Percentiles rank a stretch among this genome's conserved stretches.
phyloP scores from a whole-genome alignment of 805 yeast species.

The Nakazawaea wyomingensis region DNA sequence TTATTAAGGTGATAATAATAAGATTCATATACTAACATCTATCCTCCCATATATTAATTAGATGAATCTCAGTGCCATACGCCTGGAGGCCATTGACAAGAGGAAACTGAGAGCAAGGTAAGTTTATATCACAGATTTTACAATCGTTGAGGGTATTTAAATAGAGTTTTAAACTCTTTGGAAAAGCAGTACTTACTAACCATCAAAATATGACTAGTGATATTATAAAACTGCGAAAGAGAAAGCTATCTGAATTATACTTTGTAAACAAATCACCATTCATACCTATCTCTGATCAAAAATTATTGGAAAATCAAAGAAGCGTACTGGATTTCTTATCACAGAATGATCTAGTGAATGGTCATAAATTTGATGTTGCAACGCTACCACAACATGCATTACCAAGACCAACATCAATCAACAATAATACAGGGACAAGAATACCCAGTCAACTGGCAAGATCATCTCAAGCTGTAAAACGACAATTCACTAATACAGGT shows the following conservation, averaged over 20 bases:
- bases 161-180: no score
- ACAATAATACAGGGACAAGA: no score
- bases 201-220: no score
- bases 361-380: constrained; percentile 31
- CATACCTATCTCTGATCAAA: constrained; percentile 36
- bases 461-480: no score
- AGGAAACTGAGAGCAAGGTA: constrained; percentile 36
- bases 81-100: constrained; percentile 40
- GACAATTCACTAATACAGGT: no score
- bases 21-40: constrained; percentile 5
- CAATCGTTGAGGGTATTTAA: no score
- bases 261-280: constrained; percentile 50
- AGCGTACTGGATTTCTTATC: constrained; percentile 41
- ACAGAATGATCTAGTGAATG: constrained; percentile 47
- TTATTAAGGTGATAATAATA: no score
- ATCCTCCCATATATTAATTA: constrained; percentile 1
- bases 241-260: constrained; percentile 57
- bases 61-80: constrained; percentile 34
- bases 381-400: constrained; percentile 28
- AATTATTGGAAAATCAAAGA: constrained; percentile 32
- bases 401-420: no score
- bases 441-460: no score
- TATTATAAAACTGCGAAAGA: constrained; percentile 45
- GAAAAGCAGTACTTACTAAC: no score
- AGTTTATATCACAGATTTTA: no score